Percentiles rank a stretch among this genome's conserved stretches.
These are phyloP conservation scores for Bipolaris cookei DNA, from an alignment of 2,329 filamentous ascomycete genomes.

Conservation along the genomic window DNA sequence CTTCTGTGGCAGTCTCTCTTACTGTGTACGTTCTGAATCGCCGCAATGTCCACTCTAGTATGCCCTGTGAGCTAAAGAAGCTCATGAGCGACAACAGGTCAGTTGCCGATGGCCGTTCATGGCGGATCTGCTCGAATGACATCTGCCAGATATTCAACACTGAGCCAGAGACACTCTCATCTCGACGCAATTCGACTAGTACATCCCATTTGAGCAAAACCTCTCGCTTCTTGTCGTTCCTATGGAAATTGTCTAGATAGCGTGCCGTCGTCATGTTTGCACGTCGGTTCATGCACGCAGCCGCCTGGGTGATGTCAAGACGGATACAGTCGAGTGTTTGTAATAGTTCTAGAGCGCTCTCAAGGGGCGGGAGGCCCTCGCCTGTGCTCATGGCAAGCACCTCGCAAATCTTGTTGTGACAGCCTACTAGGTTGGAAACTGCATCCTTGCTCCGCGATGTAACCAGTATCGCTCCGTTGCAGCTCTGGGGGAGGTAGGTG, in stretches of 20 bases:
- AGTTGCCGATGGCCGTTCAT: background rate
- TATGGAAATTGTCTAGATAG: background rate
- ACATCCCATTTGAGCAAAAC: background rate
- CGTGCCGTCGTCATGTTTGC: background rate
- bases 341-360: background rate
- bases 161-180: background rate
- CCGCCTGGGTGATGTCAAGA: background rate
- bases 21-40: background rate
- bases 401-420: background rate
- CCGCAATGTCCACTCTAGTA: background rate
- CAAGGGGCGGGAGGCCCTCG: background rate
- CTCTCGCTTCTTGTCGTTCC: background rate
- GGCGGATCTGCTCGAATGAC: background rate
- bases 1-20: background rate
- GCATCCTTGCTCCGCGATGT: slow-evolving; percentile 18
- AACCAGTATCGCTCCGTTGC: slow-evolving; percentile 17
- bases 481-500: slow-evolving; percentile 16
- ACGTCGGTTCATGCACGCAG: background rate
- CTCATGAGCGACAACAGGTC: background rate
- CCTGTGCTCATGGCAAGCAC: background rate
- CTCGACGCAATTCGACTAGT: background rate
- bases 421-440: background rate
- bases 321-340: background rate
- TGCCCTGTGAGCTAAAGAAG: background rate
- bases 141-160: background rate